phyloP scores from a whole-genome alignment of 2,329 filamentous ascomycete genomes.

The Penicillium capsulatum region DNA sequence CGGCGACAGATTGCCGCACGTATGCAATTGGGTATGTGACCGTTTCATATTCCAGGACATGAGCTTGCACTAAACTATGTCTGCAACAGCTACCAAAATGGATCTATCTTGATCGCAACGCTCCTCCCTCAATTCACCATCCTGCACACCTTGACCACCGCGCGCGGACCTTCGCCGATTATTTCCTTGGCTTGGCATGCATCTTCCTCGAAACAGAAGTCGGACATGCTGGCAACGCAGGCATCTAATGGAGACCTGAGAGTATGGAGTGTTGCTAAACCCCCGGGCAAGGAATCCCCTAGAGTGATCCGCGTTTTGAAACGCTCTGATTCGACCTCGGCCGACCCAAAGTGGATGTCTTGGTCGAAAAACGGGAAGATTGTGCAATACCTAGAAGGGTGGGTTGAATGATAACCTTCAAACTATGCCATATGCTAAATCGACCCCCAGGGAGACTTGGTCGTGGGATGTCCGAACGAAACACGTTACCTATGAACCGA shows the following conservation, averaged over 20 bases:
- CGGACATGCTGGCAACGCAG: constrained; percentile 94
- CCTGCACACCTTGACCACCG: constrained; percentile 83
- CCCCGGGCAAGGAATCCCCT: constrained; percentile 65
- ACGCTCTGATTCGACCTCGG: constrained; percentile 66
- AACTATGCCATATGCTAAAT: too few species aligned
- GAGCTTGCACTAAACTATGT: constrained; percentile 1
- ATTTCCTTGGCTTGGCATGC: constrained; percentile 90
- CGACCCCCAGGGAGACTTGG: constrained; percentile 82
- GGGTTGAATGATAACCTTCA: constrained; percentile 43
- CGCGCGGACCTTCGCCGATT: constrained; percentile 78
- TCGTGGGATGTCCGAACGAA: constrained; percentile 99
- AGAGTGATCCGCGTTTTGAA: constrained; percentile 86
- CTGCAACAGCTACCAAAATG: constrained; percentile 86
- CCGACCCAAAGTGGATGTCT: constrained; percentile 88
- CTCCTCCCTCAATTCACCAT: constrained; percentile 91
- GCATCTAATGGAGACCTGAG: constrained; percentile 86
- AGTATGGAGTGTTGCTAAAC: constrained; percentile 95
- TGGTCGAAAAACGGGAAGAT: constrained; percentile 99
- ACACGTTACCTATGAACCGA: constrained; percentile 81
- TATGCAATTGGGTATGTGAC: constrained; percentile 83
- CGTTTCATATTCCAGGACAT: neutral
- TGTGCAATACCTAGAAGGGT: constrained; percentile 88
- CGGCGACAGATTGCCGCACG: constrained; percentile 81
- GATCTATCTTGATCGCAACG: constrained; percentile 83
- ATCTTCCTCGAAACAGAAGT: constrained; percentile 91